Base-by-base conservation (phyloP, 768 basidiomycete genomes). In the Collybia sordida region DNA sequence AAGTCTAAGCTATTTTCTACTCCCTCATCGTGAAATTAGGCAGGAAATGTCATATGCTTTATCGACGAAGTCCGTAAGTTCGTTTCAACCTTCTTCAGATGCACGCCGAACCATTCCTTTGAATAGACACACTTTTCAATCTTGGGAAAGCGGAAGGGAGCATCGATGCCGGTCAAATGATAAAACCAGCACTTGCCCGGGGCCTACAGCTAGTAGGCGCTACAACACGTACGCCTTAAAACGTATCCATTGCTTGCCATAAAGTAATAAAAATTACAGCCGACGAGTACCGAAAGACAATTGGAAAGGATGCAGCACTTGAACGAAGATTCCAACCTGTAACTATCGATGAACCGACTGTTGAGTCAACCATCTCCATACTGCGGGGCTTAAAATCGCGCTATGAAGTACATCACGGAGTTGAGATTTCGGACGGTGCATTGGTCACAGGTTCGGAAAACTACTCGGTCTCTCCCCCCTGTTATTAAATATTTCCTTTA, bases 351-450 rank as follows among this genome's bases (percentile, higher is more conserved):
- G 93, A 96, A 60, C 93, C 93, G 0, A 85, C 88, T 0, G 88
- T 95, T 8, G 85, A 88, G 46, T 83, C 85, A 0, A 91, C 90
- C 0, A 89, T 90, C 19, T 87, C 88, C 0, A 97, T 97, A 50
- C 77, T 96, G 0, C 86, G 92, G 17, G 93, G 93, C 6, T 72
- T 95, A 27, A 93, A 93, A 61, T 64, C 87, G 0, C 75, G 84
- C 36, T 94, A 95, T 58, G 93, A 96, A 57, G 90, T 93, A 1
- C 93, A 97, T 59, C 93, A 95, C 53, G 93, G 93, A 24, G 93
- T 97, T 1, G 90, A 91, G 61, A 94, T 97, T 49, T 83, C 90
- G 1, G 93, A 97, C 60, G 78, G 80, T 12, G 91, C 93, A 2
- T 73, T 97, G 3, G 93, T 97, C 11, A 95, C 92, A 3, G 86